Conservation (phyloP, 768 basidiomycete species). For the Hygrophoropsis aurantiaca region DNA sequence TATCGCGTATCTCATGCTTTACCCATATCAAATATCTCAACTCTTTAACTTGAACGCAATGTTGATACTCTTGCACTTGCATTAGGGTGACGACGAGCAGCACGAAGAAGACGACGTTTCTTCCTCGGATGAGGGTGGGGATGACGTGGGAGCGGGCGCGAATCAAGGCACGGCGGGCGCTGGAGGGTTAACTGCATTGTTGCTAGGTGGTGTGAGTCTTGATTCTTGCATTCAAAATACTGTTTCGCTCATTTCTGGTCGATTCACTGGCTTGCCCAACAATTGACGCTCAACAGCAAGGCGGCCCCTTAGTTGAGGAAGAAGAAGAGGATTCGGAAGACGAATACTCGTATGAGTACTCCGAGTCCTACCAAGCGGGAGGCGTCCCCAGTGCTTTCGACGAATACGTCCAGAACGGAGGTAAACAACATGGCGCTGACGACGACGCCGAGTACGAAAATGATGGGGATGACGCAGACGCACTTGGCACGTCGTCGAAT, state of each 20-base stretch:
- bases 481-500: slow-evolving; percentile 10
- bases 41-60: background rate
- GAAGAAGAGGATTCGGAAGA: slow-evolving; percentile 9
- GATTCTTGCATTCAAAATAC: background rate
- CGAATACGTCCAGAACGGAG: no score
- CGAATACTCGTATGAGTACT: background rate
- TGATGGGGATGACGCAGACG: slow-evolving; percentile 6
- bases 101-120: background rate
- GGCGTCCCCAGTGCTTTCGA: no score
- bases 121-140: background rate
- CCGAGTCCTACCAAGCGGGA: no score
- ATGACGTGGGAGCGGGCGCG: slow-evolving; percentile 14
- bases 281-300: slow-evolving; percentile 6
- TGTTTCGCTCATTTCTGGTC: no score
- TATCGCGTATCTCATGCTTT: background rate
- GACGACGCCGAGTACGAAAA: slow-evolving; percentile 23
- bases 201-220: slow-evolving; percentile 19
- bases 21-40: background rate
- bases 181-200: slow-evolving; percentile 23
- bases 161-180: background rate
- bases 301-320: slow-evolving; percentile 9
- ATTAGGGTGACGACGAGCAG: slow-evolving; percentile 19
- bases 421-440: no score
- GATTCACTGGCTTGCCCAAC: background rate
- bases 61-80: background rate